Evolutionary conservation across 176 grass and related monocot genomes (phyloP).

Genomic region (Bothriochloa decipiens): DNA sequence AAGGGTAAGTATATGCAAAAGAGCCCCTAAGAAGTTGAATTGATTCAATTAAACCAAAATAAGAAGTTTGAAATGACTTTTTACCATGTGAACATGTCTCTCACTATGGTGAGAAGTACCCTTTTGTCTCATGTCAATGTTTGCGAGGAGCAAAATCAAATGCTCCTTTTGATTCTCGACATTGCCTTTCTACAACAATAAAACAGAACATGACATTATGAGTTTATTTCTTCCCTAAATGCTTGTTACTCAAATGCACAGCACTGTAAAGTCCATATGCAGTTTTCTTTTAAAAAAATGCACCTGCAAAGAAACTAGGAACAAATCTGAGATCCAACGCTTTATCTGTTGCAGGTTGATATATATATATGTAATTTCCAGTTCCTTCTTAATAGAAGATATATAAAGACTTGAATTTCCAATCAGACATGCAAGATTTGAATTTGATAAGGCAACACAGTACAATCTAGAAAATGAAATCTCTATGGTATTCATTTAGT

Average conservation of each 20-base stretch:
- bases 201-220: conserved; percentile 36
- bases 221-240: not conserved
- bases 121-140: conserved; percentile 65
- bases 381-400: not conserved
- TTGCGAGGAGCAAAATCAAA: conserved; percentile 97
- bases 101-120: conserved; percentile 10
- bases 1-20: conserved; percentile 31
- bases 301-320: not conserved
- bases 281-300: not conserved
- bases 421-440: not conserved
- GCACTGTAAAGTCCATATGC: not conserved
- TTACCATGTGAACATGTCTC: conserved; percentile 42
- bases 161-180: conserved; percentile 97
- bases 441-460: conserved; percentile 8
- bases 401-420: not conserved
- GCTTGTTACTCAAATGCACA: not conserved
- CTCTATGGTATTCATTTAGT: conserved; percentile 14
- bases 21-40: not conserved
- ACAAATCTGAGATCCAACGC: not conserved
- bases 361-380: not conserved
- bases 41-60: conserved; percentile 25
- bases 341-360: not conserved
- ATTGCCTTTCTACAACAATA: conserved; percentile 76
- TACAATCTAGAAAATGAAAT: conserved; percentile 2
- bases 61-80: conserved; percentile 16